phyloP scores from a whole-genome alignment of 345 rosid genomes.

The Eutrema heterophyllum region DNA sequence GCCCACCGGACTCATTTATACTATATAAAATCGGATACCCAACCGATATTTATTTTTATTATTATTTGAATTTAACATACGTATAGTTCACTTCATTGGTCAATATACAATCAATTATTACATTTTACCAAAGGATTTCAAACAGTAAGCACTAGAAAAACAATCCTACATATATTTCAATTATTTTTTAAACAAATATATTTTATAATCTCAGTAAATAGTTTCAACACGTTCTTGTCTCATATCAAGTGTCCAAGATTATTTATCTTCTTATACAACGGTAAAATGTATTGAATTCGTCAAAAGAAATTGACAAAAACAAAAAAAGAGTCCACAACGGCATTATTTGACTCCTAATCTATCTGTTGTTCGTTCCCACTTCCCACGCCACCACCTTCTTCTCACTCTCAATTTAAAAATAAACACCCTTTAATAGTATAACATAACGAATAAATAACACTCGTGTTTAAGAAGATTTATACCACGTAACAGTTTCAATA shows the following conservation, averaged over 20 bases:
- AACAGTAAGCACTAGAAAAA: neutral
- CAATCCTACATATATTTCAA: neutral
- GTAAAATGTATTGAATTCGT: constrained; percentile 14
- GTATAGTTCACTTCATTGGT: neutral
- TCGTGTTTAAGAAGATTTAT: constrained; percentile 9
- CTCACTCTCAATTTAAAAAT: neutral
- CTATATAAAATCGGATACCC: neutral
- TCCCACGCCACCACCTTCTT: constrained; percentile 18
- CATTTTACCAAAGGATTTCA: neutral
- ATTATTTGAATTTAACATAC: neutral
- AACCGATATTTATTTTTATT: neutral
- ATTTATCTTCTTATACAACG: neutral
- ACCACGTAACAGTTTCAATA: neutral
- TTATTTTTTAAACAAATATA: neutral
- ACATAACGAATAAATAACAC: neutral
- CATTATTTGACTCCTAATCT: constrained; percentile 21
- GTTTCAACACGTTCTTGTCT: constrained; percentile 1
- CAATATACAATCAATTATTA: neutral
- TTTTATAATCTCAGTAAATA: neutral
- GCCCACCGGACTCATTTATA: constrained; percentile 2
- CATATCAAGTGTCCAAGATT: constrained; percentile 2
- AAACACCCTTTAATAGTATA: neutral
- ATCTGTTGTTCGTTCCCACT: constrained; percentile 12
- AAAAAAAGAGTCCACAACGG: constrained; percentile 22
- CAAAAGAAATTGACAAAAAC: constrained; percentile 1